Conservation (phyloP, 2,329 filamentous ascomycete genomes). For the Passalora sequoiae region DNA sequence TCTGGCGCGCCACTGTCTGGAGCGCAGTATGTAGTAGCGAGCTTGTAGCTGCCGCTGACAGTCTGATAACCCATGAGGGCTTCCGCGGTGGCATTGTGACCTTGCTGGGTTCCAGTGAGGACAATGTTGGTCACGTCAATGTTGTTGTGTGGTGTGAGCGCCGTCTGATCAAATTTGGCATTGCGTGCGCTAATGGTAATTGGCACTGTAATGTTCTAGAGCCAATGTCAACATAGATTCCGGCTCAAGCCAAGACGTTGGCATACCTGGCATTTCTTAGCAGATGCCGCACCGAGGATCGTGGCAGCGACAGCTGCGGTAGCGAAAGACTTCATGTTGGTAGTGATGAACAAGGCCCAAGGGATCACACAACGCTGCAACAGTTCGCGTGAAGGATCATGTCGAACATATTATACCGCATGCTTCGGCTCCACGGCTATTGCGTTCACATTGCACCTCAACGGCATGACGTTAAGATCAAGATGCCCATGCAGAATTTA, state of each 20-base stretch:
- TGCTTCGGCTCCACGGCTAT: not conserved
- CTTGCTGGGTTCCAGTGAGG: slow-evolving; percentile 46
- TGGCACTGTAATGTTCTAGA: slow-evolving; percentile 51
- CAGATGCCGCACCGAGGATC: slow-evolving; percentile 24
- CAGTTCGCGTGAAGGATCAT: not conserved
- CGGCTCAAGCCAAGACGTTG: no score
- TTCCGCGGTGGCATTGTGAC: slow-evolving; percentile 46
- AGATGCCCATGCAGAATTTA: not conserved
- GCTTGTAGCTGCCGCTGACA: slow-evolving; percentile 51
- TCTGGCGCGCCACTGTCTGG: slow-evolving; percentile 44
- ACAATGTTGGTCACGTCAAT: slow-evolving; percentile 56
- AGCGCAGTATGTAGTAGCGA: slow-evolving; percentile 58
- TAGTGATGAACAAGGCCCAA: not conserved
- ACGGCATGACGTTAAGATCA: not conserved
- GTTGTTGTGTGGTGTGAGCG: slow-evolving; percentile 43
- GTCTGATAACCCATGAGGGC: slow-evolving; percentile 48
- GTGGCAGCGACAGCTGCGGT: slow-evolving; percentile 20
- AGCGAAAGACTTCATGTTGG: slow-evolving; percentile 26
- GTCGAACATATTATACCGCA: slow-evolving; percentile 2
- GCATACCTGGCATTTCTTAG: slow-evolving; percentile 12
- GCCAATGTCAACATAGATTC: not conserved
- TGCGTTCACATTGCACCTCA: not conserved
- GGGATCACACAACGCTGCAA: not conserved
- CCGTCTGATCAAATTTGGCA: slow-evolving; percentile 48
- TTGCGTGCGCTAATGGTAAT: slow-evolving; percentile 53